A percentile compares a stretch with the other conserved stretches of the same genome.
Evolutionary conservation across 768 basidiomycete species (phyloP).

Genomic region (Podaxis sp.): DNA sequence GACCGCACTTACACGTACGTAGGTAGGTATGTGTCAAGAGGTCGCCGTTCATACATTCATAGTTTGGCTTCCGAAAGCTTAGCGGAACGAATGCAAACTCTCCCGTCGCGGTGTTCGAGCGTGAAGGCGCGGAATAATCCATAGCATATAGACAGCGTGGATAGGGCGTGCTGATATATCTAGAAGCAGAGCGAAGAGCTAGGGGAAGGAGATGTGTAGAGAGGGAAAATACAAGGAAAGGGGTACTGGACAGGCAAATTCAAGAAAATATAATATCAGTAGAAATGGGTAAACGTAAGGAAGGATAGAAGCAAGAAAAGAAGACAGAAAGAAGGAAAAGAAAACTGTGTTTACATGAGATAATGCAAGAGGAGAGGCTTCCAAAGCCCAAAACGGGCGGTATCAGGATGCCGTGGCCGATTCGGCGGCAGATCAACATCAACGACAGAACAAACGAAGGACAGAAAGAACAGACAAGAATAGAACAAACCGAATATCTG

Average conservation of each 20-base stretch:
- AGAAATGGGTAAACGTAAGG: background rate
- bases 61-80: background rate
- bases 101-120: no score
- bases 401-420: background rate
- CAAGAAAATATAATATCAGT: slow-evolving; percentile 9
- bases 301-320: background rate
- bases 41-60: background rate
- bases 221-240: background rate
- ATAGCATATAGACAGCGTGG: slow-evolving; percentile 14
- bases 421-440: background rate
- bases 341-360: slow-evolving; percentile 1
- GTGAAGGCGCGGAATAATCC: background rate
- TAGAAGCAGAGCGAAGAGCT: background rate
- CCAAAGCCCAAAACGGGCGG: slow-evolving; percentile 8
- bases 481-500: slow-evolving; percentile 5
- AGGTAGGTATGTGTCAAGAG: background rate
- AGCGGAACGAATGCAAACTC: background rate
- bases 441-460: background rate
- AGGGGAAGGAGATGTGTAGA: background rate
- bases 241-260: slow-evolving; percentile 8
- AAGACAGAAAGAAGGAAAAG: background rate
- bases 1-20: background rate
- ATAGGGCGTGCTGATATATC: slow-evolving; percentile 11
- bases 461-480: background rate
- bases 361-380: slow-evolving; percentile 10